phyloP scores from a whole-genome alignment of 78 protist genomes.

The Ministeria vibrans region DNA sequence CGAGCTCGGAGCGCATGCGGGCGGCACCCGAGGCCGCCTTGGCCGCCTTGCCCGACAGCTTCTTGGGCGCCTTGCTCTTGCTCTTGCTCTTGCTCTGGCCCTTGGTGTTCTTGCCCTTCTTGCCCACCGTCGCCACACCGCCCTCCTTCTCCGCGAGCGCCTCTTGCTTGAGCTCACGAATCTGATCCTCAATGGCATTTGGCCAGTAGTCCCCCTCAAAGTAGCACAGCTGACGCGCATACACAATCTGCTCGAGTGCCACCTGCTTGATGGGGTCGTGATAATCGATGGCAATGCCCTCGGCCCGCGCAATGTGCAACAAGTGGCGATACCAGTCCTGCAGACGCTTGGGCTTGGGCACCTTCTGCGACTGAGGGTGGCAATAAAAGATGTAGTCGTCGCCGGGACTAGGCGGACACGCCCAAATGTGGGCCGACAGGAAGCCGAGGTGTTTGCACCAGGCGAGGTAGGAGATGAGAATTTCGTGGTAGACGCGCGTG shows the following conservation, averaged over 20 bases:
- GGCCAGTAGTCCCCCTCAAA: constrained; percentile 23
- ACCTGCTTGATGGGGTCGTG: neutral
- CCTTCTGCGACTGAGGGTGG: constrained; percentile 25
- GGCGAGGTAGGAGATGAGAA: constrained; percentile 28
- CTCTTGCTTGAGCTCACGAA: constrained; percentile 4
- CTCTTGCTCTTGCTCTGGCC: neutral
- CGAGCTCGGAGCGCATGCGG: neutral
- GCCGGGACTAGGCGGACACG: constrained; percentile 41
- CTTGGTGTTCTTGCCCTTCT: constrained; percentile 12
- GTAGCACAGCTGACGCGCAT: neutral
- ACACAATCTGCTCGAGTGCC: neutral
- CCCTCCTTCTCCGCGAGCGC: neutral
- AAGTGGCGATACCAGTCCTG: constrained; percentile 30
- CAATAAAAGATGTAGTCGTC: constrained; percentile 52
- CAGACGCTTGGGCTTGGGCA: constrained; percentile 39
- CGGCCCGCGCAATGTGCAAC: neutral
- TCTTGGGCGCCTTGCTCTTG: neutral
- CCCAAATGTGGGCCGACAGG: constrained; percentile 36
- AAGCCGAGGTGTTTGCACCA: constrained; percentile 17
- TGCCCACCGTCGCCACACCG: neutral
- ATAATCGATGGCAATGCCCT: neutral
- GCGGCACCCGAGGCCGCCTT: neutral
- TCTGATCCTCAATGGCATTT: neutral
- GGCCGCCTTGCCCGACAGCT: neutral
- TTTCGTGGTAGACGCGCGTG: constrained; percentile 32